Evolutionary conservation across 108 stramenopile species (phyloP), one percentile per base, ranked within the genome.

Genomic region (Licmophora abbreviata): DNA sequence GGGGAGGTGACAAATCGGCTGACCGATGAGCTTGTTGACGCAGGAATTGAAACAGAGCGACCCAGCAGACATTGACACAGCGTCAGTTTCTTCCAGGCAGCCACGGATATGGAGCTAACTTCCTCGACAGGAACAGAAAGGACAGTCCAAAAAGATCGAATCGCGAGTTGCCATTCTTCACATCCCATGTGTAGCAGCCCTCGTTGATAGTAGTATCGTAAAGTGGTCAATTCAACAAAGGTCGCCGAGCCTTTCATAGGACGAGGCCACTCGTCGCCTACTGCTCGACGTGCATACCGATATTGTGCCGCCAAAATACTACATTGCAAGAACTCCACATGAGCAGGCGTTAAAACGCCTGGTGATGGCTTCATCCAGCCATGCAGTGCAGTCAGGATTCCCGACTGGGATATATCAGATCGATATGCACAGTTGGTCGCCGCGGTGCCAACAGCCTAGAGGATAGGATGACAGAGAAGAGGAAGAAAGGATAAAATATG

Each of bases 61-160:
- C 65, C 60, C 56, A 72, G 18, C 18, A 74, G 36, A 47, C 79
- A 80, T 10, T 74, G 78, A 0, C 77, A 71, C 21, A 86, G 54
- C 24, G 77, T 52, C 28, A 76, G 43, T 51, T 83, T 86, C 51
- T 86, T 86, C 73, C 85, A 67, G n/a, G 85, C 85, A 6, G 66
- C 58, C 24, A 82, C 52, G 20, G 51, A 46, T 23, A 82, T 64
- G 28, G 61, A 42, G 47, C 55, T 58, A 14, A 53, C 25, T 30
- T 22, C 32, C 18, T 71, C 66, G 5, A 67, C 66, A 5, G 85
- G 85, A 44, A 83, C 42, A 9, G 63, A 61, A 3, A 86, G 50
- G 25, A 78, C 79, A 0, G 73, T 66, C 65, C 78, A 77, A 56
- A 81, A 83, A 25, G 73, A 82, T 6, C 72, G 60, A 49, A 79